A percentile compares a stretch with the other conserved stretches of the same genome.
phyloP scores from a whole-genome alignment of 306 rosid species.

The Rosa lucieae region DNA sequence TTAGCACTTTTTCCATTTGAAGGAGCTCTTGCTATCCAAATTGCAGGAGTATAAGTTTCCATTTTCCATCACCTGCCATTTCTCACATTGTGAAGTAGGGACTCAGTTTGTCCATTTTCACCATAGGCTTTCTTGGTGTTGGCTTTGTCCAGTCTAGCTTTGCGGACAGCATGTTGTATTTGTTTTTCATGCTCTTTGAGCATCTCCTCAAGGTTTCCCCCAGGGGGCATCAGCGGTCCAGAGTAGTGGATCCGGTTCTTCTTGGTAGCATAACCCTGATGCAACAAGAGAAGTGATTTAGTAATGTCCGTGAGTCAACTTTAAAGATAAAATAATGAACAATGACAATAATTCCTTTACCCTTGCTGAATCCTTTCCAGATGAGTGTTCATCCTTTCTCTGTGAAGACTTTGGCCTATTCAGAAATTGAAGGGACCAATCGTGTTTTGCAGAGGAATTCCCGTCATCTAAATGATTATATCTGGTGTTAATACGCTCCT shows the following conservation, averaged over 20 bases:
- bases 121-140: conserved; percentile 33
- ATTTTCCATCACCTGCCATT: conserved; percentile 31
- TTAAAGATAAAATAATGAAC: background rate
- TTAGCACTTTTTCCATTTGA: background rate
- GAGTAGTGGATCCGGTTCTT: conserved; percentile 58
- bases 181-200: conserved; percentile 77
- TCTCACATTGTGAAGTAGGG: conserved; percentile 45
- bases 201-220: conserved; percentile 69
- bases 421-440: conserved; percentile 50
- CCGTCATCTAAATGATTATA: conserved; percentile 43
- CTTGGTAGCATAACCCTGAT: conserved; percentile 48
- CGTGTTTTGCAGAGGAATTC: conserved; percentile 36
- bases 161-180: conserved; percentile 70
- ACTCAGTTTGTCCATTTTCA: conserved; percentile 49
- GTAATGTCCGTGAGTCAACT: background rate
- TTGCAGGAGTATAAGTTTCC: conserved; percentile 17
- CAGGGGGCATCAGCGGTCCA: conserved; percentile 64
- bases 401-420: conserved; percentile 40
- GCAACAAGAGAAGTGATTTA: conserved; percentile 18
- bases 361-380: conserved; percentile 48
- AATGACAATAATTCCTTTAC: conserved; percentile 32
- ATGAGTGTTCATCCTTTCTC: conserved; percentile 45
- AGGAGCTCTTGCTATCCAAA: conserved; percentile 29
- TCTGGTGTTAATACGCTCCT: conserved; percentile 40
- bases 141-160: conserved; percentile 63